Evolutionary conservation across 306 rosid genomes (phyloP).

Genomic region (Quercus alba): DNA sequence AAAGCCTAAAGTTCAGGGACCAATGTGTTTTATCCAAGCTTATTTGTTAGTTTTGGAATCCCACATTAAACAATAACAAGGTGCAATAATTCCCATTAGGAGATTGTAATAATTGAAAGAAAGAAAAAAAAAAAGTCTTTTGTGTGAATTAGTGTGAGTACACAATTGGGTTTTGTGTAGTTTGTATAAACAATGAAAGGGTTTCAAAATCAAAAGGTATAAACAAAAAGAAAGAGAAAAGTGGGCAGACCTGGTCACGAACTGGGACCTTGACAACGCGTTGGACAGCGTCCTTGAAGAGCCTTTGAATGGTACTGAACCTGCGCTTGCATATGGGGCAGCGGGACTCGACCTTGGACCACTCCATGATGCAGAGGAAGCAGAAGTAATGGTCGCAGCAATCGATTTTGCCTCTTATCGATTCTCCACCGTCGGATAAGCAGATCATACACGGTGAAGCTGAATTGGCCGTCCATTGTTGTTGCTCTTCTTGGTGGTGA

Average conservation of each 20-base stretch:
- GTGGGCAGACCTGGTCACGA: constrained; percentile 61
- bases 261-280: constrained; percentile 53
- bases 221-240: background rate
- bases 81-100: no score
- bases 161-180: no score
- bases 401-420: constrained; percentile 61
- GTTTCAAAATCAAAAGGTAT: background rate
- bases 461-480: background rate
- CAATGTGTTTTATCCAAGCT: no score
- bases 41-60: no score
- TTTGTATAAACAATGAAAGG: no score
- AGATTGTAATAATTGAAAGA: no score
- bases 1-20: no score
- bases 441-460: constrained; percentile 57
- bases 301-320: constrained; percentile 53
- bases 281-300: constrained; percentile 31
- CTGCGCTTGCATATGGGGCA: constrained; percentile 85
- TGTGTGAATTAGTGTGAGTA: no score
- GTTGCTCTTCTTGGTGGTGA: background rate
- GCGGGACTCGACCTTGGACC: constrained; percentile 76
- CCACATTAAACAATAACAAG: no score
- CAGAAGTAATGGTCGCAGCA: constrained; percentile 76
- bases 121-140: no score
- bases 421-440: constrained; percentile 38
- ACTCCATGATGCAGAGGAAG: constrained; percentile 78